phyloP scores from a whole-genome alignment of 2,329 filamentous ascomycete species.

The Didymella glomerata region DNA sequence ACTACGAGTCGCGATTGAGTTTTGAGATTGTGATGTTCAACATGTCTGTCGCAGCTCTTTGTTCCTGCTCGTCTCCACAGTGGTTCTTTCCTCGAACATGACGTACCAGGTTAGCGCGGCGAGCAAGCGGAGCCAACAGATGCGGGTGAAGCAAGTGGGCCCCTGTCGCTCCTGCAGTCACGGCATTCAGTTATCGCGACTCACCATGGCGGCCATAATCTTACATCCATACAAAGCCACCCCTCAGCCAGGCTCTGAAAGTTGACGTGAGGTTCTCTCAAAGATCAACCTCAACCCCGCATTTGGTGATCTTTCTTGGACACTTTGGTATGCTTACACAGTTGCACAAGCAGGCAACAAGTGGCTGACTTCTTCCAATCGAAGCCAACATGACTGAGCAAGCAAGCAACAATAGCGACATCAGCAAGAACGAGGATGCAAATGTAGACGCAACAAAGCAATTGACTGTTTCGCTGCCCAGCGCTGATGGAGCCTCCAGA shows the following conservation, averaged over 20 bases:
- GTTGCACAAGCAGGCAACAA: neutral
- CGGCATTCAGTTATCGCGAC: constrained; percentile 15
- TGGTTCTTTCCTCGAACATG: constrained; percentile 16
- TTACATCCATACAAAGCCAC: neutral
- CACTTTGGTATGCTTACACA: neutral
- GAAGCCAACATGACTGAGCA: constrained; percentile 15
- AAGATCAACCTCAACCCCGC: neutral
- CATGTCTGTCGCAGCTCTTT: neutral
- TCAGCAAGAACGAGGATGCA: constrained; percentile 7
- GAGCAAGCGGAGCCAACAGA: constrained; percentile 14
- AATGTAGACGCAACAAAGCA: neutral
- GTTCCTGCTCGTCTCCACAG: constrained; percentile 7
- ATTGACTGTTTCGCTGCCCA: constrained; percentile 20
- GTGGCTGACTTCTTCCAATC: neutral
- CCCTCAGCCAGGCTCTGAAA: neutral
- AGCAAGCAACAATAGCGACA: neutral
- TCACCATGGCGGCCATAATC: constrained; percentile 8
- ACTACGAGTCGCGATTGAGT: neutral
- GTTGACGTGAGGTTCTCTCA: neutral
- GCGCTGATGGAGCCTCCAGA: constrained; percentile 17
- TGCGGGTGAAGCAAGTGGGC: constrained; percentile 12
- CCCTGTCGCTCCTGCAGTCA: constrained; percentile 13
- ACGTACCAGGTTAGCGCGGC: constrained; percentile 18
- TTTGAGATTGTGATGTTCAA: neutral
- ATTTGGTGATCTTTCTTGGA: neutral